Evolutionary conservation across 306 rosid species (phyloP).

Genomic region (Citrullus mucosospermus): DNA sequence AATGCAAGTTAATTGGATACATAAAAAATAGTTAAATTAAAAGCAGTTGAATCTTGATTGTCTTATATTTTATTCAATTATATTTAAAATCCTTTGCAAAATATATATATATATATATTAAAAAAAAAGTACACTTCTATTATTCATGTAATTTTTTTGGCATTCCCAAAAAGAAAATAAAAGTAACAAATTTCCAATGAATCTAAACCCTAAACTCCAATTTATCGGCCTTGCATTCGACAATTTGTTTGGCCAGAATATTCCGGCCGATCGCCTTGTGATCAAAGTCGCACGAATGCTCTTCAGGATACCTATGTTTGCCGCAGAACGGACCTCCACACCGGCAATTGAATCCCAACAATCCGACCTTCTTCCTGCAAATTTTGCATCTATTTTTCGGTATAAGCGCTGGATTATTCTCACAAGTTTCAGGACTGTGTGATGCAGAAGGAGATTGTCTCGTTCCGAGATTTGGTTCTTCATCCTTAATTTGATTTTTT

Average conservation of each 20-base stretch:
- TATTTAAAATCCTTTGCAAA: no score
- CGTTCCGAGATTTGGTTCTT: not conserved
- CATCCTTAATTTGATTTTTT: no score
- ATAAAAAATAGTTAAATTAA: no score
- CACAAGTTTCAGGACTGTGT: not conserved
- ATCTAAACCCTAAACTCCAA: not conserved
- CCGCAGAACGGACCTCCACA: slow-evolving; percentile 12
- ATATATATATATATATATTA: no score
- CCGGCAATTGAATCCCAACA: not conserved
- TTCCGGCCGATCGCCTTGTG: not conserved
- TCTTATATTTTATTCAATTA: no score
- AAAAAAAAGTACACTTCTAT: no score
- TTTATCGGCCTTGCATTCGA: slow-evolving; percentile 6
- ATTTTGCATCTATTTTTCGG: not conserved
- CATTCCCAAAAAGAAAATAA: not conserved
- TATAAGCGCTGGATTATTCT: not conserved
- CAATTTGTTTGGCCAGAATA: not conserved
- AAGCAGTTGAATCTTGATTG: no score
- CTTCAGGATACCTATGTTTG: slow-evolving; percentile 4
- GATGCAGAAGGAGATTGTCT: not conserved
- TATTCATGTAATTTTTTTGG: no score
- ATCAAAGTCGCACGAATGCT: slow-evolving; percentile 6
- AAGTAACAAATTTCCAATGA: not conserved
- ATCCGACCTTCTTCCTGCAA: slow-evolving; percentile 7
- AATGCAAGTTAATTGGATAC: no score